Evolutionary conservation across 2,329 filamentous ascomycete species (phyloP).

Genomic region (Phialocephala subalpina): DNA sequence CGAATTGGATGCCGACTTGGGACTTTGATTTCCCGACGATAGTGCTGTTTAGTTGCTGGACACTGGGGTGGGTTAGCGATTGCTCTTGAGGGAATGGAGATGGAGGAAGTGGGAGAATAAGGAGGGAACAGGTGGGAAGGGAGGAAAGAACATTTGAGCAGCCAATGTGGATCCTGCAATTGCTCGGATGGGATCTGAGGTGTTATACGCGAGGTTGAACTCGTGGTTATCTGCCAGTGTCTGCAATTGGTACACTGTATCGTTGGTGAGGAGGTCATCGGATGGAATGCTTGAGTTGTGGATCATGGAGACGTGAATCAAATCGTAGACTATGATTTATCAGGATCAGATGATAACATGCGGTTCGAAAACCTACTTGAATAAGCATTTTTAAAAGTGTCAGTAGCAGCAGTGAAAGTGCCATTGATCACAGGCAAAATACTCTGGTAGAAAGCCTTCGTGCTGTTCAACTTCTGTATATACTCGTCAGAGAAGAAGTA

Average conservation of each 20-base stretch:
- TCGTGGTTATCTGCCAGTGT: conserved; percentile 83
- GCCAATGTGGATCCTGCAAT: conserved; percentile 66
- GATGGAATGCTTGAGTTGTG: conserved; percentile 69
- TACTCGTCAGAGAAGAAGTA: conserved; percentile 61
- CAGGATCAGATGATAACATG: conserved; percentile 1
- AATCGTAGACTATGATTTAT: conserved; percentile 59
- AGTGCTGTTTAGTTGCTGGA: conserved; percentile 59
- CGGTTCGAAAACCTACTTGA: conserved; percentile 54
- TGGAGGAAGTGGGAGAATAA: too few species aligned
- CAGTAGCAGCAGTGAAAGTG: conserved; percentile 54
- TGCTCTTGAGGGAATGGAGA: neutral
- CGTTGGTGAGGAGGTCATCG: conserved; percentile 64
- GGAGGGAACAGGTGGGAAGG: neutral
- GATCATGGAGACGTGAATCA: conserved; percentile 65
- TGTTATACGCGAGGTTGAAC: conserved; percentile 84
- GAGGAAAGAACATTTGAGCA: conserved; percentile 51
- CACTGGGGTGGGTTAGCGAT: conserved; percentile 11
- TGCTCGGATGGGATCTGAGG: conserved; percentile 69
- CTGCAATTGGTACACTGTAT: conserved; percentile 68
- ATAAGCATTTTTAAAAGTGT: conserved; percentile 67
- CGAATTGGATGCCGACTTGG: conserved; percentile 62
- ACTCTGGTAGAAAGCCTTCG: conserved; percentile 65
- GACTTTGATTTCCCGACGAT: conserved; percentile 53
- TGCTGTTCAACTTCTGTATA: conserved; percentile 52
- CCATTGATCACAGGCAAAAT: conserved; percentile 63